phyloP scores from a whole-genome alignment of 345 rosid genomes.

The Noccaea caerulescens region DNA sequence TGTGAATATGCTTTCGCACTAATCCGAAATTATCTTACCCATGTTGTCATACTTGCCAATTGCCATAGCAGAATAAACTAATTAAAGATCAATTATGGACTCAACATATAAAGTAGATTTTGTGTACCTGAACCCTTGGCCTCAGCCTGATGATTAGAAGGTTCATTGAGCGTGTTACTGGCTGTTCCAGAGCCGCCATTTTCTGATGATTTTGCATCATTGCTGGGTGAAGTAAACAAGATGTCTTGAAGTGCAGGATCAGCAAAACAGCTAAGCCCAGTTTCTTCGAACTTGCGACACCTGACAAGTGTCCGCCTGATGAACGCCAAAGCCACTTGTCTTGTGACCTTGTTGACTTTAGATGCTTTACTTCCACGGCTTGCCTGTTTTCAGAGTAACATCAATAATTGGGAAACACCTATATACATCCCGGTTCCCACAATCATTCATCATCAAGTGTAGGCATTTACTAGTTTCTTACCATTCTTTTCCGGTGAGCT shows the following conservation, averaged over 20 bases:
- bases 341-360: conserved; percentile 79
- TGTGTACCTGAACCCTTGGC: conserved; percentile 81
- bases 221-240: conserved; percentile 68
- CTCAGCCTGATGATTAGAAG: conserved; percentile 67
- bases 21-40: neutral
- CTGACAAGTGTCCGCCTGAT: conserved; percentile 74
- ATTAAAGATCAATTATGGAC: neutral
- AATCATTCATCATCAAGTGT: conserved; percentile 5
- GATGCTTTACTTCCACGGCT: conserved; percentile 67
- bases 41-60: neutral
- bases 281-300: conserved; percentile 74
- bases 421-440: conserved; percentile 9
- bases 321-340: conserved; percentile 75
- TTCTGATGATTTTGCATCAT: conserved; percentile 78
- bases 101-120: conserved; percentile 19
- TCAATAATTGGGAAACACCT: conserved; percentile 18
- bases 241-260: conserved; percentile 75
- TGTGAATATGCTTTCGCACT: neutral
- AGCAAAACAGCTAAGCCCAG: conserved; percentile 76
- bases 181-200: conserved; percentile 97
- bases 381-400: conserved; percentile 54
- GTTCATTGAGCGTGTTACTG: conserved; percentile 82
- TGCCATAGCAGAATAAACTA: neutral
- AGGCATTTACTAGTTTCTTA: conserved; percentile 37
- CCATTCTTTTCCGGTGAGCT: conserved; percentile 85